phyloP scores from a whole-genome alignment of 768 basidiomycete species.

The Boletellus sp. region DNA sequence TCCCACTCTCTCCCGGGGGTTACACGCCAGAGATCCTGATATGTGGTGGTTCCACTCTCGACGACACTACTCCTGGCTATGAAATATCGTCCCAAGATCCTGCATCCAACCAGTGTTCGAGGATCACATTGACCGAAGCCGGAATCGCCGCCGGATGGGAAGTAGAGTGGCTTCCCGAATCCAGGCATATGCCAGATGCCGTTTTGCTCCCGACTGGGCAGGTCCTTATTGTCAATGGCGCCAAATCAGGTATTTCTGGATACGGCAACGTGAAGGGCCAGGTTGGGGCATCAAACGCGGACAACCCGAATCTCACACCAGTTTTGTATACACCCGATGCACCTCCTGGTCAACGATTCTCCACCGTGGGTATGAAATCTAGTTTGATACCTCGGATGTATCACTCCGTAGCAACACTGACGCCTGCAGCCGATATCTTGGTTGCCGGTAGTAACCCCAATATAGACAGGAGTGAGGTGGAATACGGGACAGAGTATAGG shows the following conservation, averaged over 20 bases:
- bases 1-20: slow-evolving; percentile 63
- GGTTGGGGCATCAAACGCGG: slow-evolving; percentile 76
- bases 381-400: slow-evolving; percentile 74
- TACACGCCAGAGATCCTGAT: slow-evolving; percentile 69
- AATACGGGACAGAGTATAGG: slow-evolving; percentile 83
- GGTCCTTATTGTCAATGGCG: slow-evolving; percentile 75
- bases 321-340: slow-evolving; percentile 65
- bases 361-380: slow-evolving; percentile 50
- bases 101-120: slow-evolving; percentile 70
- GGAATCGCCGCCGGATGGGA: slow-evolving; percentile 71
- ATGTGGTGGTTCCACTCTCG: slow-evolving; percentile 71
- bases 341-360: slow-evolving; percentile 55
- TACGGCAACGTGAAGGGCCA: slow-evolving; percentile 71
- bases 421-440: slow-evolving; percentile 68
- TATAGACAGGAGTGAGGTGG: slow-evolving; percentile 65
- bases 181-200: slow-evolving; percentile 77
- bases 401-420: slow-evolving; percentile 79
- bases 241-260: slow-evolving; percentile 66
- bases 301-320: slow-evolving; percentile 63
- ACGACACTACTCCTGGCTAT: slow-evolving; percentile 56
- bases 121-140: slow-evolving; percentile 58
- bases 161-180: slow-evolving; percentile 69
- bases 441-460: slow-evolving; percentile 85
- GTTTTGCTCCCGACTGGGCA: slow-evolving; percentile 76
- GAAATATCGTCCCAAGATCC: slow-evolving; percentile 68